Evolutionary conservation across 306 rosid species (phyloP), one percentile per base, ranked within the genome.

Genomic region (Comarum palustre): DNA sequence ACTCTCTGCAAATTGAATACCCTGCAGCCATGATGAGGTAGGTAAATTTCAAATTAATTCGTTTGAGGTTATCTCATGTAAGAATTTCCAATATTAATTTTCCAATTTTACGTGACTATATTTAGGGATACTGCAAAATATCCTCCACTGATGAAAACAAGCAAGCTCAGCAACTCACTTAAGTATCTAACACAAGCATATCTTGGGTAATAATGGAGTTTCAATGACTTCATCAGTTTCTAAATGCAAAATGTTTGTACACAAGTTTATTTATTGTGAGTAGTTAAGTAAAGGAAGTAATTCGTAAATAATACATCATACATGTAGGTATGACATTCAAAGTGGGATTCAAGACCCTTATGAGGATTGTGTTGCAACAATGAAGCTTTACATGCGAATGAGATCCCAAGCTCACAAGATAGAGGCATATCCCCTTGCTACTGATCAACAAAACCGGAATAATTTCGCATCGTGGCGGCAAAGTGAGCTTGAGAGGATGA

Each of bases 101-200:
- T 54, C 19, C 4, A 25, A 59, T 39, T 27, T 5, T 11, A 41
- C 2, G 27, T 27, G 59, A 51, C 29, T 42, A 57, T 17, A 6
- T 61, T 17, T 83, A 95, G 99, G 89, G 99, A 95, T 79, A 91
- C 92, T 24, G 96, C 97, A 68, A 90, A 87, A 75, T 95, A 95
- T 77, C 99, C 97, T 65, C 99, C 99, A 73, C 76, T 95, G 78
- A 87, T 91, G 96, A 95, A 95, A 79, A 90, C 99, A 2, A 95
- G 93, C 92, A 95, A 95, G 86, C 92, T 91, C 66, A 84, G 96
- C 88, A 95, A 91, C 86, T 82, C 99, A 38, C 96, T 95, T 72
- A 91, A 95, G 87, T 88, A 91, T 79, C 79, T 95, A 68, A 81
- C 97, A 34, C 96, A 88, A 78, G 80, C 88, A 66, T 95, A 95